Evolutionary conservation across 1,284 basidiomycete genomes (phyloP), one percentile per base, ranked within the genome.

Genomic region (Moesziomyces antarcticus): DNA sequence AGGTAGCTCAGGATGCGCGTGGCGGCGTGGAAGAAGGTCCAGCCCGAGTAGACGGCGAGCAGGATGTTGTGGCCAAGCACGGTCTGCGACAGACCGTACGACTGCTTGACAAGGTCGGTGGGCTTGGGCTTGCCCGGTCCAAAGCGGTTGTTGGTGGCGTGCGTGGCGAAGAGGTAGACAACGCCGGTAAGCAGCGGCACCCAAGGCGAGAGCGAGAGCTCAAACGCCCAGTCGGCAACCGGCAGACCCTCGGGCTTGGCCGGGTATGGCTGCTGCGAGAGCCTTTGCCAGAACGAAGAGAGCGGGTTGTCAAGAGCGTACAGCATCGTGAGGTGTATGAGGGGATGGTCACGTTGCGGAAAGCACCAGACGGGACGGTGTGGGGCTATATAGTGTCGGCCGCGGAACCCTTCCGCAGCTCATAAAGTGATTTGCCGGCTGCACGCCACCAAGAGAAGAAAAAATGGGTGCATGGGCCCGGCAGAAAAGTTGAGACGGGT

Each of bases 61-160:
- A 82, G 53, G 33, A 83, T 59, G 74, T 84, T 84, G 75, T 84
- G 83, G 24, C 71, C 55, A 22, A 84, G 68, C 11, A 84, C 77
- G 35, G 72, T 65, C 25, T 73, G 66, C 8, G 55, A 54, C 14
- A 75, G 60, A n/a, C 53, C 61, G 51, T 71, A 68, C 5, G 59
- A 61, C 37, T 59, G 55, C 52, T 78, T 75, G 65, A 78, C 61
- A 16, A 78, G 48, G 20, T 78, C 75, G n/a, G 62, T 45, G 5
- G 73, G 74, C 25, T 73, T 67, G 24, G 65, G 65, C 58, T 76
- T 76, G 50, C 63, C 63, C 5, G 73, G 63, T 24, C 65, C 64
- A 21, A 75, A 75, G 0, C 74, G 57, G 40, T 51, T 20, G 58
- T 78, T 78, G 40, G 70, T 68, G 6, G 61, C 61, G 49, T 70